These are phyloP conservation scores for Hypoxylon subgilvum DNA, from an alignment of 495 filamentous ascomycete genomes.

Conservation along the genomic window DNA sequence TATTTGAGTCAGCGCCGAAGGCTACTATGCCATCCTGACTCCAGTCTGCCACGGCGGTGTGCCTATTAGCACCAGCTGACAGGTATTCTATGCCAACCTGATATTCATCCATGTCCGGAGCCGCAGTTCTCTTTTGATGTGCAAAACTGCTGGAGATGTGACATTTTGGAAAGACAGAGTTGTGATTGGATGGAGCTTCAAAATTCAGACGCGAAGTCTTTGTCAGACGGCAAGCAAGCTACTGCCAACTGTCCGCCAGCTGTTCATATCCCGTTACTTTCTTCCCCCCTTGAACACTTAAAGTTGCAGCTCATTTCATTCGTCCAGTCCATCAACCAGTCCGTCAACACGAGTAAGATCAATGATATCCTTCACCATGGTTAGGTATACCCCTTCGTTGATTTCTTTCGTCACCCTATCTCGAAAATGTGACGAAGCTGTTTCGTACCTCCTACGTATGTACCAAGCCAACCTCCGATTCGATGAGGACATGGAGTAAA, in stretches of 20 bases:
- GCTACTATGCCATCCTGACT: conserved; percentile 75
- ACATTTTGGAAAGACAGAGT: conserved; percentile 21
- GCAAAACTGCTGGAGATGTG: neutral
- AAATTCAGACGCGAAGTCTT: conserved; percentile 27
- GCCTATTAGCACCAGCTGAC: conserved; percentile 86
- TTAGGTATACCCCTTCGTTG: too few relatives aligned
- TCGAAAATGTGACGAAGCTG: too few relatives aligned
- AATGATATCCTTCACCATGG: too few relatives aligned
- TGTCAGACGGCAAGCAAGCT: conserved; percentile 6
- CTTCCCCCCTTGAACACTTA: too few relatives aligned
- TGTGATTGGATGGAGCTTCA: conserved; percentile 24
- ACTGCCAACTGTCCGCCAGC: conserved; percentile 1
- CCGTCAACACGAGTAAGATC: too few relatives aligned
- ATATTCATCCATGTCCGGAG: conserved; percentile 24
- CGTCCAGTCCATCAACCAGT: too few relatives aligned
- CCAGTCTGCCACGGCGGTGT: conserved; percentile 92
- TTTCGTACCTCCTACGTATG: too few relatives aligned
- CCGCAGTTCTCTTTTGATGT: conserved; percentile 1
- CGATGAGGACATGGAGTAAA: too few relatives aligned
- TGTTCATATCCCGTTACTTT: neutral
- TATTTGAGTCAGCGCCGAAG: conserved; percentile 85
- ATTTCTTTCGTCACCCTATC: neutral
- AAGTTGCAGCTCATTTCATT: too few relatives aligned
- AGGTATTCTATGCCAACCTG: conserved; percentile 62
- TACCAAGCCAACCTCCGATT: too few relatives aligned